phyloP scores from a whole-genome alignment of 169 alveolate species.

The Cryptosporidium ubiquitum region DNA sequence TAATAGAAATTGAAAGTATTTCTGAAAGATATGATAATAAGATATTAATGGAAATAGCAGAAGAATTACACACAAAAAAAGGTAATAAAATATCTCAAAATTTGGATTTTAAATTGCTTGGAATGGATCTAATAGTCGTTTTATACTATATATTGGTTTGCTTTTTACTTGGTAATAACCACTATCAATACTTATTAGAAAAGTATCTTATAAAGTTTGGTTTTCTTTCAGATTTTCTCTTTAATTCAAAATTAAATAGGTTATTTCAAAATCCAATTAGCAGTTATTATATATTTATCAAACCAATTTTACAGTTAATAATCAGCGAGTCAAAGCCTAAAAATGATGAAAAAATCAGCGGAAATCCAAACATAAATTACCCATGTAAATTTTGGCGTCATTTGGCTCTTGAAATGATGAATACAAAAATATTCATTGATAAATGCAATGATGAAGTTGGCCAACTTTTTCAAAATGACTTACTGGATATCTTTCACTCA shows the following conservation, averaged over 20 bases:
- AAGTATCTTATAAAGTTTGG: neutral
- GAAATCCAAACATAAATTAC: neutral
- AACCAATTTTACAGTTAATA: conserved; percentile 29
- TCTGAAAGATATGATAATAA: neutral
- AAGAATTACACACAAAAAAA: neutral
- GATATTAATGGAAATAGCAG: neutral
- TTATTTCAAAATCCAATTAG: conserved; percentile 4
- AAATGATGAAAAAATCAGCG: neutral
- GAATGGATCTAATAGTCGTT: neutral
- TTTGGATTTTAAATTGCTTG: neutral
- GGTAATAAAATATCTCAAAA: neutral
- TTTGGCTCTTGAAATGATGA: conserved; percentile 37
- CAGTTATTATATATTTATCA: conserved; percentile 18
- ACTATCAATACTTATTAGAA: conserved; percentile 4
- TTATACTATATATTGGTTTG: conserved; percentile 20
- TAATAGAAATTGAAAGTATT: neutral
- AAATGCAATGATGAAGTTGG: conserved; percentile 58
- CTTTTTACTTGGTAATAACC: conserved; percentile 1
- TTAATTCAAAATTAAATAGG: neutral
- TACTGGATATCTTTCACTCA: conserved; percentile 16
- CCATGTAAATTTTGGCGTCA: conserved; percentile 65
- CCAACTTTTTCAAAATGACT: conserved; percentile 32
- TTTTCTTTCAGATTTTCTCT: conserved; percentile 4
- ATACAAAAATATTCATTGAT: conserved; percentile 41
- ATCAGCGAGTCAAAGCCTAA: neutral